Evolutionary conservation across 2,329 filamentous ascomycete species (phyloP).

Genomic region (Fusarium floridanum): DNA sequence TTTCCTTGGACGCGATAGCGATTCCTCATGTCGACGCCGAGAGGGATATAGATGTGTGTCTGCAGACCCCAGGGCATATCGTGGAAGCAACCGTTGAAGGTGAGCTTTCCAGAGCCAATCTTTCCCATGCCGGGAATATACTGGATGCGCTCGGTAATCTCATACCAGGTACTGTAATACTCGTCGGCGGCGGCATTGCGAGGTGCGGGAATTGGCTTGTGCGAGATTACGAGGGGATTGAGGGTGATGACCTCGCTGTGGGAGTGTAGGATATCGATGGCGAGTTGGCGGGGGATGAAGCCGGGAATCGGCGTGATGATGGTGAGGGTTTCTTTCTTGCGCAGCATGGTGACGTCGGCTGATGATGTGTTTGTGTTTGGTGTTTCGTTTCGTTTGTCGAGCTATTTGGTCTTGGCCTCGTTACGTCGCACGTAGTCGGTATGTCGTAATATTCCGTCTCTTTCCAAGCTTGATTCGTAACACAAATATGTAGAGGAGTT

Average conservation of each 20-base stretch:
- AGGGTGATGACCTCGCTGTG: slow-evolving; percentile 79
- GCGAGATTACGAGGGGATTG: slow-evolving; percentile 75
- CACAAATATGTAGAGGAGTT: no score
- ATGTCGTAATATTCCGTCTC: slow-evolving; percentile 15
- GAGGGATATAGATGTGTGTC: slow-evolving; percentile 78
- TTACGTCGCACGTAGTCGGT: not conserved
- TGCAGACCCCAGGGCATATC: slow-evolving; percentile 79
- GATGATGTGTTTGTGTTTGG: slow-evolving; percentile 9
- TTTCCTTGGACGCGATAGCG: slow-evolving; percentile 78
- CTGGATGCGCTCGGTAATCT: slow-evolving; percentile 77
- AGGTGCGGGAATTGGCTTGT: slow-evolving; percentile 74
- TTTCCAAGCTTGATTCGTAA: not conserved
- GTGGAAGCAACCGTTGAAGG: slow-evolving; percentile 79
- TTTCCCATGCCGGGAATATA: slow-evolving; percentile 75
- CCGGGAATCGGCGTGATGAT: slow-evolving; percentile 77
- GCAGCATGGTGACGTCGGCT: slow-evolving; percentile 58
- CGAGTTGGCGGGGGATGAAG: slow-evolving; percentile 78
- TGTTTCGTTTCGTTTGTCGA: slow-evolving; percentile 24
- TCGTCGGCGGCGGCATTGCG: slow-evolving; percentile 77
- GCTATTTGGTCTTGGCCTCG: not conserved
- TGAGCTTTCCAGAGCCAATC: slow-evolving; percentile 74
- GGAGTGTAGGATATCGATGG: slow-evolving; percentile 78
- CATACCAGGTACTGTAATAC: slow-evolving; percentile 81
- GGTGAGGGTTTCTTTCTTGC: slow-evolving; percentile 75
- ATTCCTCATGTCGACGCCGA: slow-evolving; percentile 75